Base-by-base conservation (phyloP, 768 basidiomycete genomes). In the Calocera cornea region DNA sequence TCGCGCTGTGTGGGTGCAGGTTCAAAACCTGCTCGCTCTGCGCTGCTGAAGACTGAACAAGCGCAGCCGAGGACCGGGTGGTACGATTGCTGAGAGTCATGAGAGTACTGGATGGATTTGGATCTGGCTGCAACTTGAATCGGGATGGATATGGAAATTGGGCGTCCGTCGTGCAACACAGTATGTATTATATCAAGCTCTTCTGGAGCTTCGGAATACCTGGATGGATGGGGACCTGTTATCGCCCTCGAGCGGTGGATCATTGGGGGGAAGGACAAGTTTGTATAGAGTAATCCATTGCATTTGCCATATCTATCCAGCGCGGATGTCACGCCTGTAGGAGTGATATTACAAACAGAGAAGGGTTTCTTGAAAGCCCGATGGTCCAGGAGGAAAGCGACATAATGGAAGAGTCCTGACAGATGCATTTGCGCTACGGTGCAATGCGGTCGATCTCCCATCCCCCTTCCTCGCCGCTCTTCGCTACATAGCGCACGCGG, bases 371-470 rank as follows among this genome's bases (percentile, higher is more conserved):
- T 19, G 44, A 47, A 8, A 24, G 7, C 16, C 44, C 44, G 44
- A 38, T 38, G 36, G 44, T 47, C 44, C 24, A 47, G 44, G 44
- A 47, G 24, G 19, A 19, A 47, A 47, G 7, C 19, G 44, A 47
- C 40, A 41, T 19, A 5, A 19, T 19, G 19, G 24, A 3, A 7
- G 24, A 7, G 44, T 24, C 5, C 3, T 24, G 24, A 47, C 5
- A 17, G 24, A 7, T 8, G 24, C 7, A 3, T 3, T 3, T 19
- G 44, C 8, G 44, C 44, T 78, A 91, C 1, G 92, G 92, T 1
- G 91, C 83, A 65, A 95, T 79, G 66, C 92, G 80, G 65, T 93
- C 87, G 65, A 93, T 84, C 74, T 79, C 85, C 94, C 94, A 97
- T 70, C 76, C 76, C 14, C 84, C 80, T 27, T 78, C 74, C 49